Conservation (phyloP, 768 basidiomycete species). For the Hypholoma fasciculare region DNA sequence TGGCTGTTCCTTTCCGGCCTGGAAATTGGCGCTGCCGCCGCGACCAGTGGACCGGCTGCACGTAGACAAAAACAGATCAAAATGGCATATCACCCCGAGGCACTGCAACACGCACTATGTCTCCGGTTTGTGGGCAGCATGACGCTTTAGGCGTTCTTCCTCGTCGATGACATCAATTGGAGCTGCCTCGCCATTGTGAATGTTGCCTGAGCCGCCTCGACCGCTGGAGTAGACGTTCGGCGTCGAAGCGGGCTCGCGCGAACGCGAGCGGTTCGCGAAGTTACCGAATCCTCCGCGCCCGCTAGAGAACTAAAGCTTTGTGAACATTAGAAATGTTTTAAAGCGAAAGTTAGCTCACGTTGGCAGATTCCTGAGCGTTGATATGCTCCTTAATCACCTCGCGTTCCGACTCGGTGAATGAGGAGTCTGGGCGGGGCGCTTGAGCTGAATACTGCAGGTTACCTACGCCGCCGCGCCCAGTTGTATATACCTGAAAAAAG, state of each 20-base stretch:
- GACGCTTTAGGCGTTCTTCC: constrained; percentile 23
- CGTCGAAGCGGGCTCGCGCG: constrained; percentile 35
- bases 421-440: background rate
- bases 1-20: background rate
- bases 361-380: background rate
- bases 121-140: constrained; percentile 18
- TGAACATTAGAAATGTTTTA: background rate
- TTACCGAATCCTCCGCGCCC: constrained; percentile 72
- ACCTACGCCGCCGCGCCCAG: too few relatives aligned
- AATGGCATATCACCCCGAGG: background rate
- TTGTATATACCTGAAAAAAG: too few relatives aligned
- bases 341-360: background rate
- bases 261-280: constrained; percentile 54
- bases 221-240: constrained; percentile 48
- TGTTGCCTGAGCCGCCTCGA: constrained; percentile 66
- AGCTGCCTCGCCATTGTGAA: constrained; percentile 30
- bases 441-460: too few relatives aligned
- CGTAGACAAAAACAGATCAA: background rate
- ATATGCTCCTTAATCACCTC: background rate
- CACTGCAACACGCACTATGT: constrained; percentile 38
- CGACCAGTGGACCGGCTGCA: background rate
- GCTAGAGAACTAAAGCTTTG: constrained; percentile 44
- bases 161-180: constrained; percentile 26
- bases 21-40: background rate
- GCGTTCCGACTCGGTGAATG: background rate